These are phyloP conservation scores for Halenospora varia DNA, from an alignment of 495 filamentous ascomycete genomes.

Conservation along the genomic window DNA sequence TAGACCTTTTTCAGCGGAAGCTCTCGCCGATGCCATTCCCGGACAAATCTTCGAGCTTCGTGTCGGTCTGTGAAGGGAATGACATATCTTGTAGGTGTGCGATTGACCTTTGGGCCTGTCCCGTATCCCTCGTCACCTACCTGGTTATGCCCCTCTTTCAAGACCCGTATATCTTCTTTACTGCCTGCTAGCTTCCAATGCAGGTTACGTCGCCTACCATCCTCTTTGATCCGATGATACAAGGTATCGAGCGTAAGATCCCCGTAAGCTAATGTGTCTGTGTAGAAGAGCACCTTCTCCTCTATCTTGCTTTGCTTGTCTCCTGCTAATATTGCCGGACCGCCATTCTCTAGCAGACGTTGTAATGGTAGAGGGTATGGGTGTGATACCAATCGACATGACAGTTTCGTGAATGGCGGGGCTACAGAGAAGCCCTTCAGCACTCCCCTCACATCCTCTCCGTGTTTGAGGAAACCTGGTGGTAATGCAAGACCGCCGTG, in stretches of 20 bases:
- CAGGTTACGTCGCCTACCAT: slow-evolving; percentile 40
- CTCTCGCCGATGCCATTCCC: slow-evolving; percentile 49
- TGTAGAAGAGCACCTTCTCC: slow-evolving; percentile 38
- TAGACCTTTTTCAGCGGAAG: slow-evolving; percentile 26
- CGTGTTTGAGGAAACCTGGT: slow-evolving; percentile 29
- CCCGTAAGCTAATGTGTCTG: slow-evolving; percentile 43
- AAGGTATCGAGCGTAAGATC: slow-evolving; percentile 26
- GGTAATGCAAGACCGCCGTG: slow-evolving; percentile 27
- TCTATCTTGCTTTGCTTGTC: slow-evolving; percentile 10
- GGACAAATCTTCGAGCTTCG: slow-evolving; percentile 53
- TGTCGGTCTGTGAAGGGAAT: slow-evolving; percentile 40
- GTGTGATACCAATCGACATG: slow-evolving; percentile 18
- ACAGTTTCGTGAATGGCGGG: slow-evolving; percentile 32
- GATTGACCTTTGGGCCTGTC: not conserved
- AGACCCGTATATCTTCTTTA: not conserved
- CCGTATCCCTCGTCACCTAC: slow-evolving; percentile 1
- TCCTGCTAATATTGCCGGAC: slow-evolving; percentile 9
- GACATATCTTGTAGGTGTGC: slow-evolving; percentile 36
- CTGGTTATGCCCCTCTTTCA: not conserved
- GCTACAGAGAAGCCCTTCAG: slow-evolving; percentile 48
- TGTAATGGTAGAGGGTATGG: slow-evolving; percentile 19
- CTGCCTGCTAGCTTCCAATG: slow-evolving; percentile 31
- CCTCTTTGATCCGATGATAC: slow-evolving; percentile 33
- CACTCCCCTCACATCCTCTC: slow-evolving; percentile 39
- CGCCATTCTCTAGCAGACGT: slow-evolving; percentile 26